A percentile compares a stretch with the other conserved stretches of the same genome.
phyloP scores from a whole-genome alignment of 2,329 filamentous ascomycete species.

The Capronia epimyces region DNA sequence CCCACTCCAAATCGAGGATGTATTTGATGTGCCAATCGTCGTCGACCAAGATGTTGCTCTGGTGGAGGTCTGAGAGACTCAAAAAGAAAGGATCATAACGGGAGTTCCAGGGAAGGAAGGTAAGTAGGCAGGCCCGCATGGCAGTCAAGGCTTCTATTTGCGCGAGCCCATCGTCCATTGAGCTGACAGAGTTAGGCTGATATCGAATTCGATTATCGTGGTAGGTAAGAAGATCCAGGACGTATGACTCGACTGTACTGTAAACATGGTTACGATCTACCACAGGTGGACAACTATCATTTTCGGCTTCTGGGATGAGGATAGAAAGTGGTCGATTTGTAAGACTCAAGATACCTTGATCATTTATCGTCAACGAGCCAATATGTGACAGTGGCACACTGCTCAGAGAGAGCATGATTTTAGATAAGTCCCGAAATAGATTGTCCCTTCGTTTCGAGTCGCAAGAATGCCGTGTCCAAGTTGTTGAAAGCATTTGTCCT shows the following conservation, averaged over 20 bases:
- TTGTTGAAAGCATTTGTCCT: slow-evolving; percentile 23
- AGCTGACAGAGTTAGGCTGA: slow-evolving; percentile 29
- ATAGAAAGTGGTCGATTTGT: slow-evolving; percentile 30
- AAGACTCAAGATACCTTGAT: slow-evolving; percentile 27
- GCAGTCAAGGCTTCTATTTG: slow-evolving; percentile 30
- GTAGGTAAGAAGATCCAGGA: slow-evolving; percentile 29
- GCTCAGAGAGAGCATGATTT: slow-evolving; percentile 29
- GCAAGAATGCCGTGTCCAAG: slow-evolving; percentile 1
- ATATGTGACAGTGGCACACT: slow-evolving; percentile 22
- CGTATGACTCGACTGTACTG: slow-evolving; percentile 28
- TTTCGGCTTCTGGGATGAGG: slow-evolving; percentile 29
- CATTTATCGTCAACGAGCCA: slow-evolving; percentile 28
- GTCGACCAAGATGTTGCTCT: slow-evolving; percentile 34
- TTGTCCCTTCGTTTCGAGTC: slow-evolving; percentile 20
- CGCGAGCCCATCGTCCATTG: slow-evolving; percentile 12
- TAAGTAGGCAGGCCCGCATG: slow-evolving; percentile 31
- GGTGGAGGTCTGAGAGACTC: slow-evolving; percentile 39
- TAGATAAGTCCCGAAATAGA: slow-evolving; percentile 28
- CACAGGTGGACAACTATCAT: slow-evolving; percentile 28
- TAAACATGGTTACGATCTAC: slow-evolving; percentile 29
- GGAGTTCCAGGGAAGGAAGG: slow-evolving; percentile 31
- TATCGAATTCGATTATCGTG: slow-evolving; percentile 30
- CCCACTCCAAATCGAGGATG: slow-evolving; percentile 37
- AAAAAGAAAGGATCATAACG: slow-evolving; percentile 36
- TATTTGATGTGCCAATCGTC: slow-evolving; percentile 34